Base-by-base conservation (phyloP, 768 basidiomycete species). In the Tulasnella sp. region DNA sequence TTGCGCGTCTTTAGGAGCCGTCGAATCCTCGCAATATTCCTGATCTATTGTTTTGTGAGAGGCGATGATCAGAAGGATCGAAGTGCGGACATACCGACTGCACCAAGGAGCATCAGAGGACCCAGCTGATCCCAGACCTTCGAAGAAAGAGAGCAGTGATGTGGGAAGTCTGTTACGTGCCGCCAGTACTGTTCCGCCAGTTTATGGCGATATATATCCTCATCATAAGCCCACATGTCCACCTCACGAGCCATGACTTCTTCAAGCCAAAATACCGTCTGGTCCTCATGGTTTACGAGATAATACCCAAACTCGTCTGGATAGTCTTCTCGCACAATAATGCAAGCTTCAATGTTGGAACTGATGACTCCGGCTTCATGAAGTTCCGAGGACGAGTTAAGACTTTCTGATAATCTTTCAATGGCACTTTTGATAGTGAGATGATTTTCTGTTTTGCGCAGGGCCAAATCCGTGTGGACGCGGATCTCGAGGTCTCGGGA, bases 231-330 rank as follows among this genome's bases (percentile, higher is more conserved):
- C 75, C 52, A 36, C 44, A 48, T 56, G 1, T 48, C 44, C 6
- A 36, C 19, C 10, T 48, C 44, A 8, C n/a, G 46, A 6, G 44
- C n/a, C 16, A 21, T n/a, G 27, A 48, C 75, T 21, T 75, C 40
- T 31, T 75, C 44, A 46, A 75, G 52, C 75, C 75, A 75, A n/a
- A 75, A 75, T 6, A 52, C 46, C 1, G 75, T 75, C 38, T 56
- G 75, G 44, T 56, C 44, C n/a, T 21, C 6, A 21, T 75, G 75
- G 46, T 44, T 68, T 27, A 68, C 62, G 62, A 68, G 62, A 14
- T 68, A 68, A 68, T 68, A 68, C 18, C 62, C 62, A 18, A 68
- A 68, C 62, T 68, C 62, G 9, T 68, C 62, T 6, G 62, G 62
- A 19, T 24, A 36, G 3, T 36, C 62, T 6, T 68, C 62, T 18